These are phyloP conservation scores for Corchorus olitorius DNA, from an alignment of 345 rosid genomes.

Conservation along the genomic window DNA sequence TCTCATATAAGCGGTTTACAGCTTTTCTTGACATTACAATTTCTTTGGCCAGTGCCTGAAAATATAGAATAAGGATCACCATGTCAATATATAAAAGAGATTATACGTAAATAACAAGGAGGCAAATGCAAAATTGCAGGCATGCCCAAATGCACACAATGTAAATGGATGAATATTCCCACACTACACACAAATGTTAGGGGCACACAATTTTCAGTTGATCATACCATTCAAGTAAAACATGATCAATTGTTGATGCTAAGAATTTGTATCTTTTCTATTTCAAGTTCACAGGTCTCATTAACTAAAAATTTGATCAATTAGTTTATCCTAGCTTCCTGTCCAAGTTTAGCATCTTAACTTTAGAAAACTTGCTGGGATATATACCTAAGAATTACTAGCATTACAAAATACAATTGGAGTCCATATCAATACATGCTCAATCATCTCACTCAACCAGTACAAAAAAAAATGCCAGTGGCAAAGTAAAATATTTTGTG, in stretches of 20 bases:
- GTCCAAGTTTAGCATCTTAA: background rate
- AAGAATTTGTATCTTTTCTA: background rate
- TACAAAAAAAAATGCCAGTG: background rate
- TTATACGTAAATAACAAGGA: background rate
- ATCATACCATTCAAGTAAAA: background rate
- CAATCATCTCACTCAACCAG: background rate
- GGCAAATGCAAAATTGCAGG: background rate
- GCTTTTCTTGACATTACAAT: slow-evolving; percentile 44
- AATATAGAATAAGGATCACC: background rate
- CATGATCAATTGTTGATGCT: background rate
- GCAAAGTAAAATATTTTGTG: background rate
- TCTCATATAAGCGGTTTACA: slow-evolving; percentile 41
- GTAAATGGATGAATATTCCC: background rate
- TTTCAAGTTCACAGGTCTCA: background rate
- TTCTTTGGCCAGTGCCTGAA: slow-evolving; percentile 44
- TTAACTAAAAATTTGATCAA: no score
- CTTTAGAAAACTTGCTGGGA: background rate
- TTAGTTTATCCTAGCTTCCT: background rate
- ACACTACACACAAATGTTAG: background rate
- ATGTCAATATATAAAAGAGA: background rate
- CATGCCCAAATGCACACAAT: background rate
- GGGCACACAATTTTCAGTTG: background rate
- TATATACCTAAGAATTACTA: background rate
- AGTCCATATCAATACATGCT: background rate
- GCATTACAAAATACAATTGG: background rate